These are phyloP conservation scores for Articulospora tetracladia DNA, from an alignment of 495 filamentous ascomycete genomes.

Conservation along the genomic window DNA sequence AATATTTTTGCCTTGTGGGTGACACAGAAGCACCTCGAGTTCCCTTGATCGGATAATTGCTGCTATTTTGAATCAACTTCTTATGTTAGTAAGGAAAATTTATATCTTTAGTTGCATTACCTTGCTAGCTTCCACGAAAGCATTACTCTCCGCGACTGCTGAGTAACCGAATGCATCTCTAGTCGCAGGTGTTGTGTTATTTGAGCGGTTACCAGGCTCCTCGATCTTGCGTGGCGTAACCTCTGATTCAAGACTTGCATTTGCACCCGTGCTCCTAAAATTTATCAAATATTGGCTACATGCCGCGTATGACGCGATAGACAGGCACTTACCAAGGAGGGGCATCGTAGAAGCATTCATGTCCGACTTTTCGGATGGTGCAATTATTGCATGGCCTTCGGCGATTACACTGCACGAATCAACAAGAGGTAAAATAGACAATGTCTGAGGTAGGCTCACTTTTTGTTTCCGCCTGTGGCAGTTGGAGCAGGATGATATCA, in stretches of 20 bases:
- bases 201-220: neutral
- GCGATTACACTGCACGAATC: slow-evolving; percentile 29
- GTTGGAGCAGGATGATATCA: slow-evolving; percentile 28
- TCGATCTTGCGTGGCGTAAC: neutral
- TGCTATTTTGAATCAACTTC: slow-evolving; percentile 2
- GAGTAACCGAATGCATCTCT: slow-evolving; percentile 7
- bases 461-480: slow-evolving; percentile 38
- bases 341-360: slow-evolving; percentile 14
- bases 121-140: neutral
- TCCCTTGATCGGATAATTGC: neutral
- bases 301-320: neutral
- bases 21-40: neutral
- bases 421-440: neutral
- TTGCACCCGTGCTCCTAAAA: neutral
- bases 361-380: slow-evolving; percentile 29
- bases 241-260: neutral
- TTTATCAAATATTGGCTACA: neutral
- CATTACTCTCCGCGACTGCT: neutral
- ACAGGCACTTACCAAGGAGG: neutral
- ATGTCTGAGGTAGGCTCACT: slow-evolving; percentile 16
- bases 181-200: neutral
- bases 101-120: neutral
- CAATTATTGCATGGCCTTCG: slow-evolving; percentile 37
- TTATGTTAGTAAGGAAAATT: neutral
- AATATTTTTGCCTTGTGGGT: neutral